phyloP scores from a whole-genome alignment of 164 flowering plant species.

The Liquidambar formosana region DNA sequence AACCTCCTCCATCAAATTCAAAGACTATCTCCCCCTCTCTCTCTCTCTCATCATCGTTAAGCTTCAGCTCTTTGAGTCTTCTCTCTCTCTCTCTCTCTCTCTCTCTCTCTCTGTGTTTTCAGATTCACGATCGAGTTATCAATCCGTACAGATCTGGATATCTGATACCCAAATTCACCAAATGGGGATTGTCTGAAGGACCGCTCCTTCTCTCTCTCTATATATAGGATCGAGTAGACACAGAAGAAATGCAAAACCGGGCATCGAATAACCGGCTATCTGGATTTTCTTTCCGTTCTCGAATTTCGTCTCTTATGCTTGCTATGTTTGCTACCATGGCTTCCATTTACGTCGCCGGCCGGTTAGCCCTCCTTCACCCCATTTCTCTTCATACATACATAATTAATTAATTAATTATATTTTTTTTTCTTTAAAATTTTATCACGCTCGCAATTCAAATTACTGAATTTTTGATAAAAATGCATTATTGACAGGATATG shows the following conservation, averaged over 20 bases:
- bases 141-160: not conserved
- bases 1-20: too few species aligned
- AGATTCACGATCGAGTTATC: too few species aligned
- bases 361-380: slow-evolving; percentile 40
- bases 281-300: slow-evolving; percentile 51
- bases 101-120: too few species aligned
- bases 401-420: not conserved
- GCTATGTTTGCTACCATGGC: slow-evolving; percentile 85
- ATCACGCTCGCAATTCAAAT: too few species aligned
- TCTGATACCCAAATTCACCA: not conserved
- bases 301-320: slow-evolving; percentile 56
- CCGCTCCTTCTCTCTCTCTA: not conserved
- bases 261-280: slow-evolving; percentile 53
- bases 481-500: slow-evolving; percentile 53
- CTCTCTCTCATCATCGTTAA: too few species aligned
- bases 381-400: not conserved
- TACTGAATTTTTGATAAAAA: not conserved
- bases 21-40: too few species aligned
- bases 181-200: not conserved
- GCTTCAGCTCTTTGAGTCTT: too few species aligned
- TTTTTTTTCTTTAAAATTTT: not conserved
- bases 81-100: too few species aligned
- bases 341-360: slow-evolving; percentile 81
- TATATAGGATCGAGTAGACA: too few species aligned
- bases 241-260: slow-evolving; percentile 55